Evolutionary conservation across 495 filamentous ascomycete genomes (phyloP).

Genomic region (Aspergillus biplanus): DNA sequence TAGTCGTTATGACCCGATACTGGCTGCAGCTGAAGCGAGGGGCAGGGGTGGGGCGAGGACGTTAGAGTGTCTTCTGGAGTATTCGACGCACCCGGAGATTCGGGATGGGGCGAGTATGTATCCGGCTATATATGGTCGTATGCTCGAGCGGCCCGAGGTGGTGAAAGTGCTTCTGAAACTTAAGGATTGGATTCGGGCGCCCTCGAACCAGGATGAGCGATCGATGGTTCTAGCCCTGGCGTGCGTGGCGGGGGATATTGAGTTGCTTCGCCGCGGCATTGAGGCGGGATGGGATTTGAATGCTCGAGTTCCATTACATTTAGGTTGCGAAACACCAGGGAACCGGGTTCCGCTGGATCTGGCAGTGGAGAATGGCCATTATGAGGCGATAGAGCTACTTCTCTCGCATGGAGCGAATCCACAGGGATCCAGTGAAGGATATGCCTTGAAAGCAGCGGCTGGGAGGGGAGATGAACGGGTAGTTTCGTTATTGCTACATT

Average conservation of each 20-base stretch:
- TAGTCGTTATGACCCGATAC: too few relatives aligned
- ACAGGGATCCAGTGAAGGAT: too few relatives aligned
- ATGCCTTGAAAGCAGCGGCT: conserved; percentile 1
- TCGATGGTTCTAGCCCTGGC: too few relatives aligned
- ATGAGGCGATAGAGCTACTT: background rate
- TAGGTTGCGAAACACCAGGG: background rate
- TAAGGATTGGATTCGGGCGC: too few relatives aligned
- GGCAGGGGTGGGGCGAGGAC: background rate
- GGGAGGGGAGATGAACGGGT: background rate
- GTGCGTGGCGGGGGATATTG: too few relatives aligned
- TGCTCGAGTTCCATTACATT: background rate
- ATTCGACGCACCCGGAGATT: background rate
- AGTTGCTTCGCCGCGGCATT: too few relatives aligned
- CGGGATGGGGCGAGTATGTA: background rate
- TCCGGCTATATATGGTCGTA: too few relatives aligned
- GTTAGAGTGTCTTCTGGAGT: background rate
- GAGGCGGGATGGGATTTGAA: too few relatives aligned
- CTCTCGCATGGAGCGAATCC: background rate
- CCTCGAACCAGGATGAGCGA: too few relatives aligned
- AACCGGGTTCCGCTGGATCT: background rate
- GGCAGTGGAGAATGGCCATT: background rate
- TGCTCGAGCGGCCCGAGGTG: too few relatives aligned
- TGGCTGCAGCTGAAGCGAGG: background rate
- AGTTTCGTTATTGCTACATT: background rate
- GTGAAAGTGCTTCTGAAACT: too few relatives aligned